A percentile compares a stretch with the other conserved stretches of the same genome.
phyloP scores from a whole-genome alignment of 1,284 basidiomycete species.

The Leccinum angustisporum region DNA sequence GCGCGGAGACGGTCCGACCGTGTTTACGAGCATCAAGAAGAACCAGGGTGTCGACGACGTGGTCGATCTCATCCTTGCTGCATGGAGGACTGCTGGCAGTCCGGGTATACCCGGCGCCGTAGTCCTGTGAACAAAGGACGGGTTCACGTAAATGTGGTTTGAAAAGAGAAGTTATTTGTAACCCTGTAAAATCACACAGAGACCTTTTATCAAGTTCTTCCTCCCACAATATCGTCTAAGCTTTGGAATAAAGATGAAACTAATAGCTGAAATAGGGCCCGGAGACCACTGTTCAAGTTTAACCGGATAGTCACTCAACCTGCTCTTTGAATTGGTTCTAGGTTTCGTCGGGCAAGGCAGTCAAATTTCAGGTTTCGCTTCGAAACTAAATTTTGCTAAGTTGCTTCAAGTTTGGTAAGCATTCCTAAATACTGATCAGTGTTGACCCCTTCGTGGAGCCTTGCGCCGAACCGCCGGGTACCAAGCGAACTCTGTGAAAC shows the following conservation, averaged over 20 bases:
- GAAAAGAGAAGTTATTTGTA: not conserved
- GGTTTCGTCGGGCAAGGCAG: not conserved
- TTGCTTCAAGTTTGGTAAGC: not conserved
- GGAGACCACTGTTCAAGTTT: not conserved
- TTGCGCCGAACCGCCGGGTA: not conserved
- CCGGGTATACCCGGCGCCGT: constrained; percentile 50
- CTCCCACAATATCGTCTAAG: not conserved
- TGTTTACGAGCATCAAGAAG: constrained; percentile 88
- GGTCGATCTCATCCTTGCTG: constrained; percentile 79
- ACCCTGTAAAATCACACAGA: not conserved
- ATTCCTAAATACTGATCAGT: not conserved
- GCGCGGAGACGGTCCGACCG: constrained; percentile 91
- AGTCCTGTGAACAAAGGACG: constrained; percentile 46
- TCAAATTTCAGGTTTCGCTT: not conserved
- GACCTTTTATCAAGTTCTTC: not conserved
- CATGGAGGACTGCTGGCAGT: constrained; percentile 79
- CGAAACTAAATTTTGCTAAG: not conserved
- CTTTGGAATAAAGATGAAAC: not conserved
- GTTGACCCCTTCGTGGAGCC: not conserved
- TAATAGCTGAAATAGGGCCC: not conserved
- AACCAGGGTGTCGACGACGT: constrained; percentile 83
- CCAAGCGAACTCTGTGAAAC: not conserved
- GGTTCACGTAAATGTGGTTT: not conserved
- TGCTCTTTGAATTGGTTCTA: not conserved
- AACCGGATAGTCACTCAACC: not conserved